Percentiles rank a stretch among this genome's conserved stretches.
phyloP scores from a whole-genome alignment of 495 filamentous ascomycete species.

The Neurospora sp. region DNA sequence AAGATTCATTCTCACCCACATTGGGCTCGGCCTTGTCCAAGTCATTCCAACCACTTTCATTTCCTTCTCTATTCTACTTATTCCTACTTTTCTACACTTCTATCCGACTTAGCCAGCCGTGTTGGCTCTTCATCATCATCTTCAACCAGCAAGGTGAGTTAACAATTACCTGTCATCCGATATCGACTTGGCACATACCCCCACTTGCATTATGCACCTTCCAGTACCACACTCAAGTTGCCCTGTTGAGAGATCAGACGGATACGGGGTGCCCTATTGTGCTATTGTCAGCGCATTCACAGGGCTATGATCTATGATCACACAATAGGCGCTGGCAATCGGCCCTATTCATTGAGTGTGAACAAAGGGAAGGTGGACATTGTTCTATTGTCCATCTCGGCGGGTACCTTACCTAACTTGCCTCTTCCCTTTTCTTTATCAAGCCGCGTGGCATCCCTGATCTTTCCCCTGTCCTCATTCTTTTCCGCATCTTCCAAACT shows the following conservation, averaged over 20 bases:
- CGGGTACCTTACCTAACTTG: not conserved
- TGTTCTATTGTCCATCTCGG: not conserved
- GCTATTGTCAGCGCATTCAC: not conserved
- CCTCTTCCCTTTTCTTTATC: not conserved
- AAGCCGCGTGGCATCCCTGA: slow-evolving; percentile 5
- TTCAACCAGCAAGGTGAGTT: not conserved
- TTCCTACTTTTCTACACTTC: not conserved
- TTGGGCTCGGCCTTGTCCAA: not conserved
- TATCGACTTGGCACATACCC: not conserved
- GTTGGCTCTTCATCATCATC: not conserved
- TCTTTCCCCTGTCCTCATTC: slow-evolving; percentile 7
- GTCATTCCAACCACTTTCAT: not conserved
- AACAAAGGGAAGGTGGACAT: not conserved
- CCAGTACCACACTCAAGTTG: not conserved
- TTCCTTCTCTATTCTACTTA: not conserved
- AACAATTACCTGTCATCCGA: not conserved
- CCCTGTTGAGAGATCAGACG: not conserved
- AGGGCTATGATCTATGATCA: not conserved
- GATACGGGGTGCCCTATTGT: not conserved
- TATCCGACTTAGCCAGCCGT: not conserved
- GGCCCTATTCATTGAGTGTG: not conserved
- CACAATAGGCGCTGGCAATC: not conserved
- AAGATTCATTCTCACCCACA: not conserved
- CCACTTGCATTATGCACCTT: not conserved
- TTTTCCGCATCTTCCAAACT: slow-evolving; percentile 11